Percentiles rank a stretch among this genome's conserved stretches.
Conservation (phyloP, 257 asterid genomes). For the Salvia splendens region DNA sequence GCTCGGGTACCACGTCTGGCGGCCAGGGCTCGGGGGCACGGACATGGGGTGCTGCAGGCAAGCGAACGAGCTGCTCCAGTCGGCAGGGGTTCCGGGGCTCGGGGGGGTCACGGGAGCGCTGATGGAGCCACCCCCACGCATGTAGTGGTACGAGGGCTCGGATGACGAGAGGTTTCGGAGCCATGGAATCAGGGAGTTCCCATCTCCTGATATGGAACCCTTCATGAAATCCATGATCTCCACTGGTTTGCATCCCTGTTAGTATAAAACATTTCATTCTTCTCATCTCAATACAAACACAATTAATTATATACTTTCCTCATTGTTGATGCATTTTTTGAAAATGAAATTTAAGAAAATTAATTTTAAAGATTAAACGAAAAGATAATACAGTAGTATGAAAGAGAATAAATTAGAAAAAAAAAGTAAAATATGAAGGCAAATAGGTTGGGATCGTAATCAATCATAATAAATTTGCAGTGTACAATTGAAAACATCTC, state of each 20-base stretch:
- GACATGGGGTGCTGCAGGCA: slow-evolving; percentile 45
- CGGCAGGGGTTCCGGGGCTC: slow-evolving; percentile 50
- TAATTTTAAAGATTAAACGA: too few species aligned
- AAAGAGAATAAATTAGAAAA: too few species aligned
- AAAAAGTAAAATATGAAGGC: too few species aligned
- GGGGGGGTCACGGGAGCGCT: slow-evolving; percentile 86
- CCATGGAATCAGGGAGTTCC: slow-evolving; percentile 75
- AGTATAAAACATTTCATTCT: neutral
- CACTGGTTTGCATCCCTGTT: slow-evolving; percentile 63
- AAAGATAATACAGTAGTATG: too few species aligned
- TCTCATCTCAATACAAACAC: too few species aligned
- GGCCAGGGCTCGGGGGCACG: slow-evolving; percentile 60
- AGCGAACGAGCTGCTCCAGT: slow-evolving; percentile 39
- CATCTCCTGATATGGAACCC: slow-evolving; percentile 53
- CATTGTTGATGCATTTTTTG: too few species aligned
- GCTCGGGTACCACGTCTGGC: slow-evolving; percentile 59
- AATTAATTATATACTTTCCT: too few species aligned
- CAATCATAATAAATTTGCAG: neutral
- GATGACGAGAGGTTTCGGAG: slow-evolving; percentile 65
- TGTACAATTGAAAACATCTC: neutral
- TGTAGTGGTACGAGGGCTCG: slow-evolving; percentile 44
- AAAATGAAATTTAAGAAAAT: too few species aligned
- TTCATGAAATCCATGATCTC: slow-evolving; percentile 55
- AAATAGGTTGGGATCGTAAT: too few species aligned
- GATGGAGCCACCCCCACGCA: slow-evolving; percentile 61